phyloP scores from a whole-genome alignment of 345 rosid species.

The Brassica rapa region DNA sequence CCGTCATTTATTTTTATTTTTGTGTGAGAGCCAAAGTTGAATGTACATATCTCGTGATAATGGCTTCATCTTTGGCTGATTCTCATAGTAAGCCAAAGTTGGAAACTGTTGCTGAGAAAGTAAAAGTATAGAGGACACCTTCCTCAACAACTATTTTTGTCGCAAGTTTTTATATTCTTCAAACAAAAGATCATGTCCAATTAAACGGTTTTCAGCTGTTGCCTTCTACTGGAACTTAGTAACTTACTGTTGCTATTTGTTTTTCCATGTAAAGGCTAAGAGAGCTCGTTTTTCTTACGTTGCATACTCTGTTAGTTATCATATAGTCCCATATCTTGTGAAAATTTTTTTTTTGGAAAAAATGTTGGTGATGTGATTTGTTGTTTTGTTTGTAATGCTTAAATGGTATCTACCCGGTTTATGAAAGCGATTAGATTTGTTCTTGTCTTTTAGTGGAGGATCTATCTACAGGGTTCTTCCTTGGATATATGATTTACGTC shows the following conservation, averaged over 20 bases:
- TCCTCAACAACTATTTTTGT: conserved; percentile 24
- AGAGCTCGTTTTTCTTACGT: conserved; percentile 5
- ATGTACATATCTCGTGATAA: conserved; percentile 13
- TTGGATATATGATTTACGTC: conserved; percentile 15
- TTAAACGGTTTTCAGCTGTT: conserved; percentile 15
- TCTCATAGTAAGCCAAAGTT: conserved; percentile 37
- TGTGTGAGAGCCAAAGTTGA: conserved; percentile 5
- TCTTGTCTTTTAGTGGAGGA: conserved; percentile 15
- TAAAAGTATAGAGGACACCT: conserved; percentile 5
- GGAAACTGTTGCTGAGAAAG: conserved; percentile 32
- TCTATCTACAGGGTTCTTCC: conserved; percentile 23
- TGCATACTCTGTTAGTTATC: conserved; percentile 17
- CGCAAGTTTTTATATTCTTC: conserved; percentile 10
- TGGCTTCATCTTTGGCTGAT: conserved; percentile 25
- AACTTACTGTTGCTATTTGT: conserved; percentile 20
- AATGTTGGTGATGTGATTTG: conserved; percentile 29
- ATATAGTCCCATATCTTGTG: conserved; percentile 7
- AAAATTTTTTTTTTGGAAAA: background rate
- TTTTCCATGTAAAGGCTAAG: conserved; percentile 22
- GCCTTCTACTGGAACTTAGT: conserved; percentile 13
- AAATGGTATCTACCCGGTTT: conserved; percentile 15
- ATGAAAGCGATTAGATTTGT: conserved; percentile 21
- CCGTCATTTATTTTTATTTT: background rate
- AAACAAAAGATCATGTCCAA: conserved; percentile 24
- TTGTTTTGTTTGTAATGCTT: conserved; percentile 35